Evolutionary conservation across 441 rosid species (phyloP).

Genomic region (Cnidoscolus chayamansa): DNA sequence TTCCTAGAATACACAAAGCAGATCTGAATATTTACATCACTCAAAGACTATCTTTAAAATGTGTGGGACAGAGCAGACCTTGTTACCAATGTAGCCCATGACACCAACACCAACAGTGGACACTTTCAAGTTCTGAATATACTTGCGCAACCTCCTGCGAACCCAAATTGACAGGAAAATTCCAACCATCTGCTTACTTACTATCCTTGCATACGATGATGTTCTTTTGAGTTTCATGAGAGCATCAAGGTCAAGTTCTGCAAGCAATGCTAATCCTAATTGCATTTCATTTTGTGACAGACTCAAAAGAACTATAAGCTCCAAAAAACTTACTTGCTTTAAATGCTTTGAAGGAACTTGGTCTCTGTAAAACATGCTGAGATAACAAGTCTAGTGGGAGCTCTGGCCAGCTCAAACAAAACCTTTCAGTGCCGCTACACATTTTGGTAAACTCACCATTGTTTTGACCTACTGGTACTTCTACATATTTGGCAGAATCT

Average conservation of each 20-base stretch:
- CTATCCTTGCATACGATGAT: conserved; percentile 70
- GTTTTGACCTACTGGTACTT: conserved; percentile 26
- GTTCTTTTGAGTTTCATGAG: conserved; percentile 67
- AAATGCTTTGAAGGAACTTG: conserved; percentile 55
- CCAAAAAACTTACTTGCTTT: conserved; percentile 51
- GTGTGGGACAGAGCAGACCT: conserved; percentile 45
- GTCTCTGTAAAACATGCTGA: conserved; percentile 55
- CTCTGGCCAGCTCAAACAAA: conserved; percentile 93
- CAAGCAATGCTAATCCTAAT: conserved; percentile 46
- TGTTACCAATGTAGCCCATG: conserved; percentile 97
- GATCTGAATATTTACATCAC: neutral
- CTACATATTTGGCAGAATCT: conserved; percentile 29
- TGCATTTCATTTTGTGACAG: conserved; percentile 34
- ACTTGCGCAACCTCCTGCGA: conserved; percentile 73
- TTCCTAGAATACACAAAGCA: neutral
- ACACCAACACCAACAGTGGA: conserved; percentile 96
- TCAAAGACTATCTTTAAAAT: conserved; percentile 8
- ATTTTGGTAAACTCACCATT: conserved; percentile 44
- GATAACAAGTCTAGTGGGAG: conserved; percentile 64
- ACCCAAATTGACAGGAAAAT: conserved; percentile 87
- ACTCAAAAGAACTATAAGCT: conserved; percentile 60
- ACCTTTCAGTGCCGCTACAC: conserved; percentile 71
- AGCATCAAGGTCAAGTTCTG: conserved; percentile 61
- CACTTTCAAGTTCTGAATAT: conserved; percentile 73
- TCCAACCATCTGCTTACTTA: conserved; percentile 98